These are phyloP conservation scores for Bathelium albidoporum DNA, from an alignment of 495 filamentous ascomycete species.

Conservation along the genomic window DNA sequence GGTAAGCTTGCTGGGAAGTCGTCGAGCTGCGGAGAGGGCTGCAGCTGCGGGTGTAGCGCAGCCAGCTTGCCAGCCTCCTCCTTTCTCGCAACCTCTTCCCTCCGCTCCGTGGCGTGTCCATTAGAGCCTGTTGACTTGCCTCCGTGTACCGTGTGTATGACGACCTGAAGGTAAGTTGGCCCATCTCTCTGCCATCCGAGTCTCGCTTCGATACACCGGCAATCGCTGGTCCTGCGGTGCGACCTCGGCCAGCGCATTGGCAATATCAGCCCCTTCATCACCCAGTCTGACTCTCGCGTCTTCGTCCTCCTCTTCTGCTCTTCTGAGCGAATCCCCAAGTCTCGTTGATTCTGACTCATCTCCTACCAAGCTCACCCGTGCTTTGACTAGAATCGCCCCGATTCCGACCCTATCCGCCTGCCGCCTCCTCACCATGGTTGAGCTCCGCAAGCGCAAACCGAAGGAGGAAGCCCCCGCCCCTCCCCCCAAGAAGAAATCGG, in stretches of 20 bases:
- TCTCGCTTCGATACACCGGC: neutral
- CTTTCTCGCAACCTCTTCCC: neutral
- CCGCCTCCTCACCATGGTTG: conserved; percentile 23
- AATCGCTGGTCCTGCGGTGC: neutral
- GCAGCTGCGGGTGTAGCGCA: neutral
- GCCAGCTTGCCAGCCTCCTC: neutral
- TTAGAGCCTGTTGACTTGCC: neutral
- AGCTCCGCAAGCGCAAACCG: conserved; percentile 30
- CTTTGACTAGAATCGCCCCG: neutral
- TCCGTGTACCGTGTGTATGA: neutral
- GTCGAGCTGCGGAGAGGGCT: neutral
- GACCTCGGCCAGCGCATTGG: conserved; percentile 2
- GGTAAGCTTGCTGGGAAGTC: neutral
- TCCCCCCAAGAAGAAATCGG: conserved; percentile 42
- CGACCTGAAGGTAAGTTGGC: neutral
- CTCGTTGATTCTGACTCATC: neutral
- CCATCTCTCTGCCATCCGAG: neutral
- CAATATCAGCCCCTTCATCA: neutral
- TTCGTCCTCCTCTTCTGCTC: neutral
- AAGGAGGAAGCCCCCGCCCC: conserved; percentile 33
- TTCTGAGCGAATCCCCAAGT: neutral
- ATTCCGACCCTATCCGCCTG: neutral
- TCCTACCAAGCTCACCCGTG: neutral
- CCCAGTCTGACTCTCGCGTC: neutral
- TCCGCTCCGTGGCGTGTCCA: neutral